Evolutionary conservation across 2,329 filamentous ascomycete genomes (phyloP).

Genomic region (Stemphylium beticola): DNA sequence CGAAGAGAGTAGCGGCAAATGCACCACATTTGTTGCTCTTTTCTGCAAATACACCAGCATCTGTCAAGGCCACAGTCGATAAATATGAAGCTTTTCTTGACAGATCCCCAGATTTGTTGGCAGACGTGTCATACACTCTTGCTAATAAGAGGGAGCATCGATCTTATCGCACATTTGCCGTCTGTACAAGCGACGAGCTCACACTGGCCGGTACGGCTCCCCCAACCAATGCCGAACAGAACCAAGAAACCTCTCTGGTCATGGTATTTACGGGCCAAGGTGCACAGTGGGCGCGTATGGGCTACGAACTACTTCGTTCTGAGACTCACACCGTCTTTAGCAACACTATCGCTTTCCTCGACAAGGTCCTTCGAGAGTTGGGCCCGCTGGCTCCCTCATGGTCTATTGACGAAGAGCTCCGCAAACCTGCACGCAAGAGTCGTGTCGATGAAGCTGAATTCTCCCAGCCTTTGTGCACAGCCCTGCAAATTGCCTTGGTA

Average conservation of each 20-base stretch:
- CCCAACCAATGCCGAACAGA: slow-evolving; percentile 12
- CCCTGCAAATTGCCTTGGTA: slow-evolving; percentile 33
- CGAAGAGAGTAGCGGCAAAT: background rate
- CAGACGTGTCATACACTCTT: slow-evolving; percentile 1
- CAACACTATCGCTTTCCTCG: background rate
- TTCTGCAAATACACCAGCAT: background rate
- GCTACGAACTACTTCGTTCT: slow-evolving; percentile 17
- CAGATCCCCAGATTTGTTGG: background rate
- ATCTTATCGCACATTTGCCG: background rate
- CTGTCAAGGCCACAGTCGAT: background rate
- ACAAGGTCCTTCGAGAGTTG: background rate
- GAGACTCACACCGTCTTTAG: background rate
- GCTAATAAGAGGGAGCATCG: background rate
- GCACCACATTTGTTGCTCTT: background rate
- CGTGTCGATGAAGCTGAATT: slow-evolving; percentile 7
- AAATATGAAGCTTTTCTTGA: background rate
- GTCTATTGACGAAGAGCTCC: background rate
- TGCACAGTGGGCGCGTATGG: slow-evolving; percentile 37
- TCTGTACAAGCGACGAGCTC: too few relatives aligned
- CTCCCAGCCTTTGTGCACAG: slow-evolving; percentile 31
- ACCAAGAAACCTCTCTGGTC: too few relatives aligned
- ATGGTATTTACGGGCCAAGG: slow-evolving; percentile 40
- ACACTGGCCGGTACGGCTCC: background rate
- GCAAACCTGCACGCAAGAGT: background rate
- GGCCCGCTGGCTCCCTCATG: background rate